A percentile compares a stretch with the other conserved stretches of the same genome.
Conservation (phyloP, 75 land plant species). For the Pinus albicaulis region DNA sequence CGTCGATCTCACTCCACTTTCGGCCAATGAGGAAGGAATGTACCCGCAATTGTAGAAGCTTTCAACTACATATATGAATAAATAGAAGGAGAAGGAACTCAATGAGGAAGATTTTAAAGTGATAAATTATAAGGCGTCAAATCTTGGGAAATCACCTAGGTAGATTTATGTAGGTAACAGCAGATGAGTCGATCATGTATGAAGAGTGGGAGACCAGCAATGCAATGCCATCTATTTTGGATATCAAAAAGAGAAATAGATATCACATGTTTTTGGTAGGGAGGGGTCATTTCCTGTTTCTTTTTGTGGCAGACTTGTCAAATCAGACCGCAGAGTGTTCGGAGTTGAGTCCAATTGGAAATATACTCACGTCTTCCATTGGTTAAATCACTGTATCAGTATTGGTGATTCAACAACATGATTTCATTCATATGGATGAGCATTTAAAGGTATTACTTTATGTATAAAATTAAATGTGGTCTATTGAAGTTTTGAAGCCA, state of each 20-base stretch:
- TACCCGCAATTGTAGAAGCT: slow-evolving; percentile 2
- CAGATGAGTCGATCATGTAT: slow-evolving; percentile 11
- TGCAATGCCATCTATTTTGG: slow-evolving; percentile 15
- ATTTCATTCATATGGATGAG: too few species aligned
- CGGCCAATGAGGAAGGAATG: slow-evolving; percentile 7
- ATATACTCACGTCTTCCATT: slow-evolving; percentile 28
- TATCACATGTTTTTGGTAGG: too few species aligned
- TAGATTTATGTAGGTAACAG: not conserved
- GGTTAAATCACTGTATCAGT: slow-evolving; percentile 29
- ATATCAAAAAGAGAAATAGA: slow-evolving; percentile 19
- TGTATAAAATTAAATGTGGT: too few species aligned
- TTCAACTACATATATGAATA: not conserved
- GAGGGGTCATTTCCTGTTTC: too few species aligned
- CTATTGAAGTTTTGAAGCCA: too few species aligned
- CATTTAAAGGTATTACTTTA: too few species aligned
- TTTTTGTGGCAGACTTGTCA: slow-evolving; percentile 15
- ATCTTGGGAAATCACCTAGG: not conserved
- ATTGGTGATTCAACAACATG: slow-evolving; percentile 51
- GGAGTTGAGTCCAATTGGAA: slow-evolving; percentile 63
- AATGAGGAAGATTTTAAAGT: slow-evolving; percentile 22
- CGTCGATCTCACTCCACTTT: slow-evolving; percentile 25
- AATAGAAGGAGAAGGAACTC: not conserved
- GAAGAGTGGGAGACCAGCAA: too few species aligned
- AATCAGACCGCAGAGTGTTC: too few species aligned
- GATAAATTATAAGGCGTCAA: too few species aligned